Evolutionary conservation across 768 basidiomycete genomes (phyloP).

Genomic region (Rossbeevera mucosa): DNA sequence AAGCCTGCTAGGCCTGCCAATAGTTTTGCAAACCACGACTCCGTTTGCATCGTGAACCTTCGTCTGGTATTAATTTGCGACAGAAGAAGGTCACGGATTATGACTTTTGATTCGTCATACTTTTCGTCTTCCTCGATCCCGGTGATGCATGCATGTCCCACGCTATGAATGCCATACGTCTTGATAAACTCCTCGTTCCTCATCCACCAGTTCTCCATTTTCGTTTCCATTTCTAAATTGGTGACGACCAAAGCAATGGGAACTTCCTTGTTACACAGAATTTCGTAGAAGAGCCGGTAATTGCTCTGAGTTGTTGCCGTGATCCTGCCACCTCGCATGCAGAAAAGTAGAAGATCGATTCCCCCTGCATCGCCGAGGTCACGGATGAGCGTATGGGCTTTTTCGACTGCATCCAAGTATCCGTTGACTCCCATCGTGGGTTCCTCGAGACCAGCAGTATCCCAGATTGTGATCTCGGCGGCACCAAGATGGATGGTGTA

Average conservation of each 20-base stretch:
- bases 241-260: conserved; percentile 40
- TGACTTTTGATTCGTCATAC: conserved; percentile 31
- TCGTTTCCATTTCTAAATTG: conserved; percentile 33
- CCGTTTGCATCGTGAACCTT: conserved; percentile 23
- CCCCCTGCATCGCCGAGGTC: conserved; percentile 24
- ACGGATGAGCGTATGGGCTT: conserved; percentile 25
- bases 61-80: conserved; percentile 9
- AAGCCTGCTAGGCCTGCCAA: conserved; percentile 20
- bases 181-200: conserved; percentile 25
- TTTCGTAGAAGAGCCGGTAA: conserved; percentile 37
- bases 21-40: conserved; percentile 23
- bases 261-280: conserved; percentile 36
- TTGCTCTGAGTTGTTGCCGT: conserved; percentile 32
- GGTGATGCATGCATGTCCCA: conserved; percentile 41
- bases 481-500: conserved; percentile 18
- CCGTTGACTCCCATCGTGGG: conserved; percentile 26
- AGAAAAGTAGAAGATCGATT: conserved; percentile 35
- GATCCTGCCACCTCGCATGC: conserved; percentile 33
- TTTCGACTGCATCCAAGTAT: conserved; percentile 27
- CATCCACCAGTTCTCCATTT: conserved; percentile 36
- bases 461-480: conserved; percentile 23
- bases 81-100: conserved; percentile 19
- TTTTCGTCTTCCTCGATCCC: conserved; percentile 33
- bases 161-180: conserved; percentile 24
- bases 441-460: conserved; percentile 30